Evolutionary conservation across 768 basidiomycete genomes (phyloP).

Genomic region (Wakefieldia striispora): DNA sequence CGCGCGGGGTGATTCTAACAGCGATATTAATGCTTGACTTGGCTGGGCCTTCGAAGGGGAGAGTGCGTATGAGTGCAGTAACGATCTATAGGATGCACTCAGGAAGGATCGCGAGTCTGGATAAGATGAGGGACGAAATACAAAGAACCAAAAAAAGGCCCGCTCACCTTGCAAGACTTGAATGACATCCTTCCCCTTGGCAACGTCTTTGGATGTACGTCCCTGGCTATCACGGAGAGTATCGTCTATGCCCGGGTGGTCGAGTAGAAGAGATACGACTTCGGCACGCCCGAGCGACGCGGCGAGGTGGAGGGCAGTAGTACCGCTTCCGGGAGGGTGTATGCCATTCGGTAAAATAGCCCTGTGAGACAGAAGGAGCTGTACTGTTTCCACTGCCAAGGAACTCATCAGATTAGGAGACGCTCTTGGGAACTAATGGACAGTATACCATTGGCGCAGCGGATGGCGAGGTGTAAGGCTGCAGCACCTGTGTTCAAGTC

Average conservation of each 20-base stretch:
- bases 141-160: not conserved
- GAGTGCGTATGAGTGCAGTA: conserved; percentile 71
- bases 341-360: conserved; percentile 78
- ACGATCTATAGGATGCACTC: conserved; percentile 70
- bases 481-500: conserved; percentile 67
- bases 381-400: conserved; percentile 59
- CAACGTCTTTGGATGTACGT: conserved; percentile 68
- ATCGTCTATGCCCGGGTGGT: conserved; percentile 80
- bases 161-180: conserved; percentile 66
- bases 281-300: conserved; percentile 72
- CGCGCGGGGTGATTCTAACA: conserved; percentile 68
- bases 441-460: conserved; percentile 67
- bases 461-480: conserved; percentile 78
- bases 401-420: conserved; percentile 2
- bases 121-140: conserved; percentile 4
- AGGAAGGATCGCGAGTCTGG: conserved; percentile 76
- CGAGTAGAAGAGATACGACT: conserved; percentile 71
- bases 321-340: conserved; percentile 69
- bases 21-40: conserved; percentile 44
- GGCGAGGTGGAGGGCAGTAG: conserved; percentile 71
- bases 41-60: conserved; percentile 47
- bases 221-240: conserved; percentile 66
- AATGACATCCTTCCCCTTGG: conserved; percentile 62
- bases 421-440: not conserved
- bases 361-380: conserved; percentile 65